Evolutionary conservation across 2,329 filamentous ascomycete genomes (phyloP).

Genomic region (Colletotrichum tabaci): DNA sequence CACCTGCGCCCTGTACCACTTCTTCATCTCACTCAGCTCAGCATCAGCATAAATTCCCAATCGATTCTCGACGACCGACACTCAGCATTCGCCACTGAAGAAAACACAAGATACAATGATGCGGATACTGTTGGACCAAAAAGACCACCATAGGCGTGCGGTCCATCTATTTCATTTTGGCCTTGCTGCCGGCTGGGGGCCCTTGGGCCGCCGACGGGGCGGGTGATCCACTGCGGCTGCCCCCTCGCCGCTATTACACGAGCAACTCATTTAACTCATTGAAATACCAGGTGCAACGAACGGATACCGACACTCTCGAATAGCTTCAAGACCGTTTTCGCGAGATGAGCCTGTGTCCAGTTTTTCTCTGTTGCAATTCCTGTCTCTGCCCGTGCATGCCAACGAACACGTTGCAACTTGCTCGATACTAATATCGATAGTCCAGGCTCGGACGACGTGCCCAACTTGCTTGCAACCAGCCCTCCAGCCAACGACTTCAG

Average conservation of each 20-base stretch:
- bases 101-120: neutral
- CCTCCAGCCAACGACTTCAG: neutral
- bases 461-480: neutral
- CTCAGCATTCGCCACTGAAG: neutral
- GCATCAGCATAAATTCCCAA: neutral
- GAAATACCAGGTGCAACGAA: neutral
- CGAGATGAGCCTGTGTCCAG: neutral
- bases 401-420: neutral
- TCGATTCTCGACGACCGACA: too few species aligned
- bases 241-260: conserved; percentile 29
- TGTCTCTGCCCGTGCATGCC: neutral
- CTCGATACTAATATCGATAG: too few species aligned
- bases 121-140: too few species aligned
- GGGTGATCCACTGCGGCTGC: conserved; percentile 6
- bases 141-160: too few species aligned
- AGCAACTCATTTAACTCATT: conserved; percentile 25
- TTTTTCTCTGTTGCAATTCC: neutral
- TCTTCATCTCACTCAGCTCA: neutral
- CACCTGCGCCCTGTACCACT: neutral
- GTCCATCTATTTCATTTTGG: conserved; percentile 15
- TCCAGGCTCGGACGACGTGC: too few species aligned
- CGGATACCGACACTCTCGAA: conserved; percentile 1
- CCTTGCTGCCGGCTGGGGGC: neutral
- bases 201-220: neutral
- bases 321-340: neutral